Base-by-base conservation (phyloP, 768 basidiomycete species). In the Suillus plorans region DNA sequence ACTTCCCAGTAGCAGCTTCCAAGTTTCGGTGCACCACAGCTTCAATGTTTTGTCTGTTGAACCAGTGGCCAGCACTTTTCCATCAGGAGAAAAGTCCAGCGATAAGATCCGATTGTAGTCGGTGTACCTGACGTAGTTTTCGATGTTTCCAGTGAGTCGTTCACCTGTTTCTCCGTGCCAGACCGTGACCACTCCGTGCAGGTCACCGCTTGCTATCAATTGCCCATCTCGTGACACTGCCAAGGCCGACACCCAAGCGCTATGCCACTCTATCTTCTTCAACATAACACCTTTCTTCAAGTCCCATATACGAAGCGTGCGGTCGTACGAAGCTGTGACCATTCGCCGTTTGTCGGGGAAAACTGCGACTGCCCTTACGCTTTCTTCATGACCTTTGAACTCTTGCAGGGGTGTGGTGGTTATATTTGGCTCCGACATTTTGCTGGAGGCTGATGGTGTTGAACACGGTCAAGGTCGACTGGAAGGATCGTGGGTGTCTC, bases 151-250 rank as follows among this genome's bases (percentile, higher is more conserved):
- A n/a, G n/a, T 47, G n/a, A 49, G n/a, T 4, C 0, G 7, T 22
- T 28, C 49, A 16, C 49, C 49, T 3, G 49, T 50, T 50, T 50
- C 22, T 50, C 49, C 49, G 8, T 28, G 3, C 49, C 49, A 50
- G 14, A 1, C 3, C 25, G 2, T 28, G 25, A 50, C 3, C 14
- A 2, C 14, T 28, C 49, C 49, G 3, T 4, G 3, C 1, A 0
- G 0, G 8, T 50, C 49, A 16, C 25, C 3, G 14, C 50, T 52
- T 52, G 8, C 16, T 9, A 52, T 52, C 2, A 52, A 4, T 52
- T 28, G 50, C 2, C 50, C 50, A 52, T 52, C 50, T 52, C 25
- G 50, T 28, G 50, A 52, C 25, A 52, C 25, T 7, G 14, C 25
- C 50, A 52, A 8, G 8, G 5, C 49, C 16, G 14, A 7, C 14